Percentiles rank a stretch among this genome's conserved stretches.
Conservation (phyloP, 2,329 filamentous ascomycete species). For the Hypoxylon sp. region DNA sequence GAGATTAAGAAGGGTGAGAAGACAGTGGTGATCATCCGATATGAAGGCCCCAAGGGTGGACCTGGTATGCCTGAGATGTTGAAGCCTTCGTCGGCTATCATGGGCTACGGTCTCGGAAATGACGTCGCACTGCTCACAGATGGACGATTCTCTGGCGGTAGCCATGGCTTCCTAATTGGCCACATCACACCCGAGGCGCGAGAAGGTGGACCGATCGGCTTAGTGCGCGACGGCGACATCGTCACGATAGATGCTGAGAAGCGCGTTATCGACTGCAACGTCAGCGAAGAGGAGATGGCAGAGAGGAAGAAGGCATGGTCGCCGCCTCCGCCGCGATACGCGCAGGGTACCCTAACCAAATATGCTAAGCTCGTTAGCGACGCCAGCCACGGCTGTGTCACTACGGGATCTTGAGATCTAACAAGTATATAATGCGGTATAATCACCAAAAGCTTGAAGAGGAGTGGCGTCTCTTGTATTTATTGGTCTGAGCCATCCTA, state of each 20-base stretch:
- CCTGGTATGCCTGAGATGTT: conserved; percentile 97
- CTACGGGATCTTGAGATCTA: conserved; percentile 47
- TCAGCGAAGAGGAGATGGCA: conserved; percentile 74
- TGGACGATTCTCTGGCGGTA: conserved; percentile 82
- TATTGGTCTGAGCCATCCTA: conserved; percentile 26
- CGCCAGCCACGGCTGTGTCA: conserved; percentile 71
- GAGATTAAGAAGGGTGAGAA: conserved; percentile 88
- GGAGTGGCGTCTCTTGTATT: conserved; percentile 30
- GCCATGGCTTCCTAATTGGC: conserved; percentile 88
- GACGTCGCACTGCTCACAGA: conserved; percentile 82
- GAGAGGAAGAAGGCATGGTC: conserved; percentile 71
- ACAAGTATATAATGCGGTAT: conserved; percentile 13
- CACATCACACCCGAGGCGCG: conserved; percentile 91
- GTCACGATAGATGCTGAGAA: conserved; percentile 87
- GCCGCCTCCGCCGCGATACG: conserved; percentile 69
- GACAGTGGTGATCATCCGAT: conserved; percentile 90
- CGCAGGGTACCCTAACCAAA: conserved; percentile 77
- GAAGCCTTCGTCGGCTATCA: conserved; percentile 91
- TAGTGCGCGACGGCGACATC: conserved; percentile 84
- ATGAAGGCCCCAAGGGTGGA: conserved; percentile 93
- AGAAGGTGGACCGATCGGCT: conserved; percentile 85
- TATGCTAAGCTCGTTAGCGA: conserved; percentile 73
- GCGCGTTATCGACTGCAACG: conserved; percentile 74
- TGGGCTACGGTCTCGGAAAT: conserved; percentile 86
- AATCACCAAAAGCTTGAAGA: background rate